These are phyloP conservation scores for Saccharomycopsis hybrid DNA, from an alignment of 1,139 yeast species.

Conservation along the genomic window DNA sequence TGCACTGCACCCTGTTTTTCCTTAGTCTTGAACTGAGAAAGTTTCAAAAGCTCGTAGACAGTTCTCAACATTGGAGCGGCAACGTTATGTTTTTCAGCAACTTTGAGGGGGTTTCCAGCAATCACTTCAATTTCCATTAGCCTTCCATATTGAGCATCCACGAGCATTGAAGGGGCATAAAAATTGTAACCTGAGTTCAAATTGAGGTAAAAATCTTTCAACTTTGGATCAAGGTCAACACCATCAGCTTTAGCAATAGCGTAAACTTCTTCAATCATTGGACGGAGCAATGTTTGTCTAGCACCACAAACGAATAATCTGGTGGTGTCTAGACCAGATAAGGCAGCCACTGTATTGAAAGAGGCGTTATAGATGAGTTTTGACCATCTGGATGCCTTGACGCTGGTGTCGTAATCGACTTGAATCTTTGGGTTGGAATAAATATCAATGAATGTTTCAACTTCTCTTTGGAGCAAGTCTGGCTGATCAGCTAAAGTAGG, in stretches of 20 bases:
- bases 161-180: constrained; percentile 51
- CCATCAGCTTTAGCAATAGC: constrained; percentile 50
- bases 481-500: constrained; percentile 22
- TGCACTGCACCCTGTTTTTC: constrained; percentile 31
- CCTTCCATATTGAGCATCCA: constrained; percentile 45
- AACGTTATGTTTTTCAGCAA: constrained; percentile 40
- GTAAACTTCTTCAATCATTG: constrained; percentile 46
- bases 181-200: constrained; percentile 26
- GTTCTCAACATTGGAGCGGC: constrained; percentile 38
- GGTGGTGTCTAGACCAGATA: constrained; percentile 38
- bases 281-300: constrained; percentile 37
- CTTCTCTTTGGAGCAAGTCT: constrained; percentile 27
- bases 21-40: constrained; percentile 37
- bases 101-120: constrained; percentile 44
- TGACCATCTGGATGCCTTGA: constrained; percentile 44
- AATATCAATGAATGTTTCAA: constrained; percentile 35
- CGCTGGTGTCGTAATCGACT: constrained; percentile 36
- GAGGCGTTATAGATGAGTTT: constrained; percentile 50
- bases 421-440: constrained; percentile 33
- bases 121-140: constrained; percentile 50
- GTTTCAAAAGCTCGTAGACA: constrained; percentile 33
- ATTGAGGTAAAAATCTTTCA: too few species aligned
- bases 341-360: constrained; percentile 41
- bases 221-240: constrained; percentile 37
- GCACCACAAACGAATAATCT: constrained; percentile 40